phyloP scores from a whole-genome alignment of 208 protist genomes.

The Trypanosoma boissoni region DNA sequence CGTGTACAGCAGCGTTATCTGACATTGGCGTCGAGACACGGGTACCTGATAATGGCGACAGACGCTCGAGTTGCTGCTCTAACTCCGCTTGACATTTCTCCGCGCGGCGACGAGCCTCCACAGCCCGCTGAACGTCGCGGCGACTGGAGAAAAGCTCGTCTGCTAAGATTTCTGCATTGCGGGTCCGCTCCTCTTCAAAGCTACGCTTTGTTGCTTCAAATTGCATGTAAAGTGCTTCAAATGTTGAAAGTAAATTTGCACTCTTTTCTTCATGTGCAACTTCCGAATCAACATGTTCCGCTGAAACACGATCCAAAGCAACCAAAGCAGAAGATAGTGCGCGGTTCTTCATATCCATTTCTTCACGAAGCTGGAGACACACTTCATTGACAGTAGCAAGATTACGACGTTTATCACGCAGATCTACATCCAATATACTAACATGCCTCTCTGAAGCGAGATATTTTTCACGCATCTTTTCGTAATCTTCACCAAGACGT shows the following conservation, averaged over 20 bases:
- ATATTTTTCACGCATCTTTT: background rate
- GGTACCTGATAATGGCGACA: no score
- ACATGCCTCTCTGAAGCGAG: background rate
- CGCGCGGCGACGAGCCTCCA: constrained; percentile 31
- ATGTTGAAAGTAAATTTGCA: background rate
- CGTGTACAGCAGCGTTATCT: background rate
- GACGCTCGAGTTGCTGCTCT: constrained; percentile 28
- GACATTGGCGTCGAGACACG: background rate
- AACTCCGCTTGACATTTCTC: constrained; percentile 28
- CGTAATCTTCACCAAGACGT: constrained; percentile 7
- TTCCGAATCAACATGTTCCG: background rate
- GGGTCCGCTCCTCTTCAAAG: constrained; percentile 40
- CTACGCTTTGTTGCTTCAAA: background rate
- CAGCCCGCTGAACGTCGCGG: constrained; percentile 31
- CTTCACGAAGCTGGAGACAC: constrained; percentile 6
- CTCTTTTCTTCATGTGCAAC: background rate
- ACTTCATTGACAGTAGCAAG: constrained; percentile 1
- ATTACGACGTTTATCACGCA: background rate
- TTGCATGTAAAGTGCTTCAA: constrained; percentile 8
- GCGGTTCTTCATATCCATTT: background rate
- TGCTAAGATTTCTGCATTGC: constrained; percentile 17
- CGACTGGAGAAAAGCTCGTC: constrained; percentile 43
- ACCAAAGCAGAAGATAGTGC: background rate
- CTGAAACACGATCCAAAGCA: background rate
- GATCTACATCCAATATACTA: background rate